Base-by-base conservation (phyloP, 2,329 filamentous ascomycete species). In the Phoma herbarum region DNA sequence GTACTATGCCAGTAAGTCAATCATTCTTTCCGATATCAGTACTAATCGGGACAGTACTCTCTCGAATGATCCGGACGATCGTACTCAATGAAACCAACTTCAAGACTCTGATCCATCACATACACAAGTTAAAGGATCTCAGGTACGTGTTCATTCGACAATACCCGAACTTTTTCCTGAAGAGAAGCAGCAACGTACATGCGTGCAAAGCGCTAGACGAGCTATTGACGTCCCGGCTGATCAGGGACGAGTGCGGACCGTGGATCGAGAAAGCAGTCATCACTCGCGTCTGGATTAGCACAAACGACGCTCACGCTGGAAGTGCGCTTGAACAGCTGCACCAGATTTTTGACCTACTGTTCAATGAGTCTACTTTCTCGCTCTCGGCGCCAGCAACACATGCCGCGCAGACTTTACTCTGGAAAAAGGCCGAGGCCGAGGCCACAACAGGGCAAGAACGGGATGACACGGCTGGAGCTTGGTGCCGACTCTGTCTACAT, bases 371-470 rank as follows among this genome's bases (percentile, higher is more conserved):
- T 4, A 75, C 78, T 5, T 76, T 77, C 1, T 72, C 82, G 0
- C 72, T 96, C 4, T 81, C 84, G 22, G 76, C 85, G 4, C 83
- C 86, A 61, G 87, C 87, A 6, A 86, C 90, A 12, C 85, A 87
- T 61, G 88, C 89, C 31, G 85, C 85, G 7, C 89, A 91, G 65
- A 90, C 86, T 31, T 75, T 97, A 3, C 78, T 97, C 3, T 97
- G 93, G 92, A 95, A 92, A 76, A 85, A 83, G 25, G 81, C 91
- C n/a, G 90, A 93, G 51, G 76, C 81, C 1, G 80, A 93, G 51
- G 76, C 81, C 1, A 80, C 81, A 14, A 86, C 85, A 61, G 77
- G 77, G 1, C 81, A 84, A 29, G 79, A 82, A 1, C 77, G 86
- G 16, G 85, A 84, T 53, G 78, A 82, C 2, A 64, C 80, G 14